Evolutionary conservation across 2,329 filamentous ascomycete species (phyloP), one percentile per base, ranked within the genome.

Genomic region (Talaromyces sp.): DNA sequence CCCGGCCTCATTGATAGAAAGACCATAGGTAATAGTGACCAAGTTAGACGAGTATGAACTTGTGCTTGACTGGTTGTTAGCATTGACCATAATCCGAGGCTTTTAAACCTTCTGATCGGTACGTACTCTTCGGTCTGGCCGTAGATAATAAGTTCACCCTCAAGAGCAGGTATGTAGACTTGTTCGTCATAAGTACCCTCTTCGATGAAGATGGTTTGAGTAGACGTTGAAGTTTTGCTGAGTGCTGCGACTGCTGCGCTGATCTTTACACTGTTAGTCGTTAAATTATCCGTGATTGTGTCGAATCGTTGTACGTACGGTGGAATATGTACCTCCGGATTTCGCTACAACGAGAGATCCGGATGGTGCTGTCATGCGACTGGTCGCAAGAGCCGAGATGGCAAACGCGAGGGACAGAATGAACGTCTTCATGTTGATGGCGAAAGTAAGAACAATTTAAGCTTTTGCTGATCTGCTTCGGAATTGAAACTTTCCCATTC

Each of bases 161-260:
- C 75, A 54, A 82, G 78, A 0, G 72, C 66, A 2, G 79, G 73
- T 48, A 88, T 78, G 67, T 80, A 81, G 44, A 87, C 83, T 69
- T 87, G 85, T 70, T 88, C 85, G 2, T 74, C 76, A 78, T 88
- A 88, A 39, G 83, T 86, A 8, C 86, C 85, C 25, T 81, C 72
- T 67, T 83, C 71, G 72, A 89, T 83, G 76, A 88, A 89, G 74
- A 89, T 86, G 69, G 81, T 84, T 63, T 86, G 84, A 1, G 77
- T 77, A 1, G 73, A 66, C 1, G 81, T 79, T 6, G 80, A 78
- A 1, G 78, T 76, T 0, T 80, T 82, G n/a, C 81, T 83, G 8
- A 88, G 79, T 5, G 85, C 81, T 67, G 85, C 70, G 62, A 89
- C 81, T 8, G 87, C 86, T 18, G 80, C 73, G 42, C 65, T 67